Conservation (phyloP, 305 asterid species). For the Solanum aculeatissimum region DNA sequence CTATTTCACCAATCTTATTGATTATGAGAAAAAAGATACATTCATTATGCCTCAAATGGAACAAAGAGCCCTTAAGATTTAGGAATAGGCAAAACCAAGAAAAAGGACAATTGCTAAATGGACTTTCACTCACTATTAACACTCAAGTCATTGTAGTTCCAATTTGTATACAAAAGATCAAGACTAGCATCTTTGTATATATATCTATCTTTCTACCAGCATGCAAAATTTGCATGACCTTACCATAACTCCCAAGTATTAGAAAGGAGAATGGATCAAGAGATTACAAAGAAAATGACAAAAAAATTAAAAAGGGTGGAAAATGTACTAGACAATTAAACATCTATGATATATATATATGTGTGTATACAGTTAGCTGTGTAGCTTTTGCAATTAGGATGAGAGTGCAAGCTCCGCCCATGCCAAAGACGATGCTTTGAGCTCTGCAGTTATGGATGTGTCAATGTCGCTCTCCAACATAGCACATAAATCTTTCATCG, state of each 20-base stretch:
- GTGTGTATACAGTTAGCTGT: conserved; percentile 33
- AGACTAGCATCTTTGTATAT: conserved; percentile 1
- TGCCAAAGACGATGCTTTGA: conserved; percentile 71
- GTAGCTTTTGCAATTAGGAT: conserved; percentile 19
- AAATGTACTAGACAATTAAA: background rate
- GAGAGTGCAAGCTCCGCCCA: conserved; percentile 94
- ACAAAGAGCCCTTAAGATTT: background rate
- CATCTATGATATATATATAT: conserved; percentile 12
- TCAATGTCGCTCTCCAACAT: conserved; percentile 65
- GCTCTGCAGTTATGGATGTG: conserved; percentile 63
- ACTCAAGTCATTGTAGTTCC: background rate
- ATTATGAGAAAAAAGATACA: background rate
- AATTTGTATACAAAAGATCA: conserved; percentile 18
- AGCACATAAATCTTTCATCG: conserved; percentile 55
- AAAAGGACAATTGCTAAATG: background rate
- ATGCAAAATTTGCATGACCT: conserved; percentile 20
- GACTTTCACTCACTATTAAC: background rate
- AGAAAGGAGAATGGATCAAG: conserved; percentile 2
- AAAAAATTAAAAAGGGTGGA: background rate
- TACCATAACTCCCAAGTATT: background rate
- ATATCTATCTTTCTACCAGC: conserved; percentile 2
- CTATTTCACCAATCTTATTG: background rate
- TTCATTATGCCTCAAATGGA: background rate
- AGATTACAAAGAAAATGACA: background rate
- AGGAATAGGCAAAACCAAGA: background rate